Evolutionary conservation across 2,329 filamentous ascomycete species (phyloP), one percentile per base, ranked within the genome.

Genomic region (Lachnellula occidentalis): DNA sequence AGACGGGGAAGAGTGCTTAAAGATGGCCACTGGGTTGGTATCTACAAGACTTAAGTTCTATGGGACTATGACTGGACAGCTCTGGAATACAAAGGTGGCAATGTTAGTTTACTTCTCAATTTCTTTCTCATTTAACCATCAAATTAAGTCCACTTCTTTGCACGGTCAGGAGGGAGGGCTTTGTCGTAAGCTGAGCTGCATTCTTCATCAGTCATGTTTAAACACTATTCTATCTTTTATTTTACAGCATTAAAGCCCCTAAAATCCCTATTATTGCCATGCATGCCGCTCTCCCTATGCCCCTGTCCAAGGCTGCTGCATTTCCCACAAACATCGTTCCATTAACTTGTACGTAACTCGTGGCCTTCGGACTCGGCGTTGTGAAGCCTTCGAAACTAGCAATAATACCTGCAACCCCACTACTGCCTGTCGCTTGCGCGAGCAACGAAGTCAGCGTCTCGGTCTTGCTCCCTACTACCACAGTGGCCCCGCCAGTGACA

Each of bases 171-270:
- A 17, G 12, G 36, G 4, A 39, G 2, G 5, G 7, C 15, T n/a
- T 15, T 9, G 27, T 31, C 27, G 27, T 31, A 31, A 31, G 46
- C 46, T 17, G 53, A 24, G 54, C 48, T 50, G 27, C 54, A 56
- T 56, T 51, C 51, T 43, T 34, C 19, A 39, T 39, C 5, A 39
- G n/a, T 39, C 8, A 15, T n/a, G n/a, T 39, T 17, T 17, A 15
- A 9, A 39, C n/a, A 17, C 7, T 39, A 39, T 15, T 39, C n/a
- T 39, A 39, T 39, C n/a, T 39, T 39, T 15, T 31, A 17, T 6
- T 17, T 39, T 17, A 39, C n/a, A 22, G 19, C 19, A 17, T 45
- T 22, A 45, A 24, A 31, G 14, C 12, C 22, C 43, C 43, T 15
- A 45, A 1, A 12, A 45, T 17, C 9, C 43, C 43, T 31, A 45